phyloP scores from a whole-genome alignment of 2,329 filamentous ascomycete species.

The Xylaria sp. region DNA sequence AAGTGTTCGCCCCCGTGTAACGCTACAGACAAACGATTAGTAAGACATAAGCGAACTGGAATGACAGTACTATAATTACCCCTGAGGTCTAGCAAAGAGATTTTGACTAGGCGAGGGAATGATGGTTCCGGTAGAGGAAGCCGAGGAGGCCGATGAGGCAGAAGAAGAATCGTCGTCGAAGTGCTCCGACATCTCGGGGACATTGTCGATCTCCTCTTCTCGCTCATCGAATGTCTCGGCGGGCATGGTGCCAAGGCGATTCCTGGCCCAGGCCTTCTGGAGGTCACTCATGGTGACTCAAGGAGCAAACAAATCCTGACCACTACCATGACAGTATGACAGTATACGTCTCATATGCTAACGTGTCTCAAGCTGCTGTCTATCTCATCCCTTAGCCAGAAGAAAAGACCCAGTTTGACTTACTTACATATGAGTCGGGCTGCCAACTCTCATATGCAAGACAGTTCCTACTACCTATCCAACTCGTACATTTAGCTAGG shows the following conservation, averaged over 20 bases:
- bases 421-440: slow-evolving; percentile 11
- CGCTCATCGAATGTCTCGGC: slow-evolving; percentile 61
- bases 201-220: slow-evolving; percentile 58
- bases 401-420: background rate
- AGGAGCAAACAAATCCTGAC: slow-evolving; percentile 6
- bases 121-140: slow-evolving; percentile 92
- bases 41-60: slow-evolving; percentile 21
- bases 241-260: slow-evolving; percentile 71
- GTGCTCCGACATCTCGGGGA: slow-evolving; percentile 57
- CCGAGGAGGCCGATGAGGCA: slow-evolving; percentile 81
- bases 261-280: slow-evolving; percentile 80
- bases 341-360: slow-evolving; percentile 21
- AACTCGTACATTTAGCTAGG: slow-evolving; percentile 3
- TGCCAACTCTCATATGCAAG: slow-evolving; percentile 20
- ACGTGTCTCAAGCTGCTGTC: slow-evolving; percentile 10
- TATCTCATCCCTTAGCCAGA: slow-evolving; percentile 17
- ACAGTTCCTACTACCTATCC: background rate
- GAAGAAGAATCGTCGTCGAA: slow-evolving; percentile 76
- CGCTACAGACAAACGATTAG: slow-evolving; percentile 50
- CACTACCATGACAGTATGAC: slow-evolving; percentile 32
- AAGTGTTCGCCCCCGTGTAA: slow-evolving; percentile 63
- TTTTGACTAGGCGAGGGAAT: slow-evolving; percentile 79
- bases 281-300: slow-evolving; percentile 76
- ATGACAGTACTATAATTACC: slow-evolving; percentile 59
- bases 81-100: slow-evolving; percentile 75